Evolutionary conservation across 2,329 filamentous ascomycete genomes (phyloP).

Genomic region (Diaporthe nobilis): DNA sequence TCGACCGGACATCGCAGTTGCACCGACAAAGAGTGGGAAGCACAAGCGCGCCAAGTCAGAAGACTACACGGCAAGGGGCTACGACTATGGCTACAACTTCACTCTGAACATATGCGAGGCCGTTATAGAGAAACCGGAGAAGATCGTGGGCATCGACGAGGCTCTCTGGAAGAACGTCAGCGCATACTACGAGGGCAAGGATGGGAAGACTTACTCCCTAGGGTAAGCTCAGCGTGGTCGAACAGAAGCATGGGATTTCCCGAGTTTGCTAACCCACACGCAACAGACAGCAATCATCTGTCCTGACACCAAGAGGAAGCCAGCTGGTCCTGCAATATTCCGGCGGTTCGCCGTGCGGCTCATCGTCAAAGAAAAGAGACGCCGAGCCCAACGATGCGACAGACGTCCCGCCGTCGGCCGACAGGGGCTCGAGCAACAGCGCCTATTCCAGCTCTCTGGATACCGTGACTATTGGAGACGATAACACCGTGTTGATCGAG

Average conservation of each 20-base stretch:
- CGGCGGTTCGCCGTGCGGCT: slow-evolving; percentile 81
- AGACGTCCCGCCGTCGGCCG: slow-evolving; percentile 42
- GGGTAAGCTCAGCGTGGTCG: slow-evolving; percentile 66
- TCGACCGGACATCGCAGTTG: slow-evolving; percentile 66
- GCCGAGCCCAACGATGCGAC: slow-evolving; percentile 51
- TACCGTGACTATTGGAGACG: slow-evolving; percentile 46
- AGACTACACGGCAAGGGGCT: slow-evolving; percentile 77
- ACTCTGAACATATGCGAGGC: slow-evolving; percentile 86
- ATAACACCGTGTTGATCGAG: slow-evolving; percentile 46
- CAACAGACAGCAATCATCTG: slow-evolving; percentile 67
- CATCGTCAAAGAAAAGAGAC: slow-evolving; percentile 55
- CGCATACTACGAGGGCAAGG: slow-evolving; percentile 78
- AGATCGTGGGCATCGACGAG: slow-evolving; percentile 75
- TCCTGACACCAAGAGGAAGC: slow-evolving; percentile 73
- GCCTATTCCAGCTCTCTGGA: slow-evolving; percentile 44
- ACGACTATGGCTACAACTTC: slow-evolving; percentile 85
- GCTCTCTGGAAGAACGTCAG: slow-evolving; percentile 79
- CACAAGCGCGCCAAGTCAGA: slow-evolving; percentile 58
- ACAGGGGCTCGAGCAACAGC: slow-evolving; percentile 19
- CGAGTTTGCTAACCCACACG: slow-evolving; percentile 36
- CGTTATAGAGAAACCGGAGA: slow-evolving; percentile 76
- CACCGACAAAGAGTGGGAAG: slow-evolving; percentile 59
- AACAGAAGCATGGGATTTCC: neutral
- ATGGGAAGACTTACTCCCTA: slow-evolving; percentile 78
- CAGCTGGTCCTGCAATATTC: slow-evolving; percentile 85